These are phyloP conservation scores for Phytopythium boreale DNA, from an alignment of 352 stramenopile genomes.

Conservation along the genomic window DNA sequence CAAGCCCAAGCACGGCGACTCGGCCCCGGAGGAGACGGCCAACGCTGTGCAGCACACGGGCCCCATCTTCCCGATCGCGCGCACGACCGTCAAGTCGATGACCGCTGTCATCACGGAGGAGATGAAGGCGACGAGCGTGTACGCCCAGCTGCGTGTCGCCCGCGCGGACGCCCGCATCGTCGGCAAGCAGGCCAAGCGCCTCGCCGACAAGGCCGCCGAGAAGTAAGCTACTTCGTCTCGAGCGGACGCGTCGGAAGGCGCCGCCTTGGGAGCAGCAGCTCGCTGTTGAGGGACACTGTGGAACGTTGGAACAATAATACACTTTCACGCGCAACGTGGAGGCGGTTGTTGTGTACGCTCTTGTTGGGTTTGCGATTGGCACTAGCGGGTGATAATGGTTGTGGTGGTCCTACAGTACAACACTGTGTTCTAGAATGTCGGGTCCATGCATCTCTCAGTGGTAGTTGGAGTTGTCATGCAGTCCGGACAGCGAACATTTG, in stretches of 20 bases:
- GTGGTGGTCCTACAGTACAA: not conserved
- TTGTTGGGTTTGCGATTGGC: not conserved
- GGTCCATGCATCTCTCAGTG: too few relatives aligned
- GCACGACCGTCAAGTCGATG: constrained; percentile 73
- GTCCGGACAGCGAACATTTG: too few relatives aligned
- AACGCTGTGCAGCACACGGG: constrained; percentile 90
- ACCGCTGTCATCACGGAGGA: constrained; percentile 82
- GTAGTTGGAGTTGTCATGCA: too few relatives aligned
- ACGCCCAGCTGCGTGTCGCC: constrained; percentile 80
- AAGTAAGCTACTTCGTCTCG: constrained; percentile 53
- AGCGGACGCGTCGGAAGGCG: constrained; percentile 5
- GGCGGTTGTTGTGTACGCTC: constrained; percentile 12
- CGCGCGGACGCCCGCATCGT: constrained; percentile 83
- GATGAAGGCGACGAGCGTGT: constrained; percentile 85
- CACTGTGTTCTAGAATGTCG: too few relatives aligned
- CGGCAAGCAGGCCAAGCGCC: constrained; percentile 88
- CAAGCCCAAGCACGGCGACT: constrained; percentile 95
- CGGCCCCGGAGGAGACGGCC: constrained; percentile 87
- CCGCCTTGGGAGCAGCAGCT: constrained; percentile 9
- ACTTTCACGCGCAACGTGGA: constrained; percentile 30
- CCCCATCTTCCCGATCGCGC: constrained; percentile 73
- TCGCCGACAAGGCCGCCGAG: constrained; percentile 85
- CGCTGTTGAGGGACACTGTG: constrained; percentile 42
- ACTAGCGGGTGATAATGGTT: too few relatives aligned
- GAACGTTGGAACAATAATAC: constrained; percentile 72